A percentile compares a stretch with the other conserved stretches of the same genome.
Conservation (phyloP, 345 rosid species). For the Camelina neglecta region DNA sequence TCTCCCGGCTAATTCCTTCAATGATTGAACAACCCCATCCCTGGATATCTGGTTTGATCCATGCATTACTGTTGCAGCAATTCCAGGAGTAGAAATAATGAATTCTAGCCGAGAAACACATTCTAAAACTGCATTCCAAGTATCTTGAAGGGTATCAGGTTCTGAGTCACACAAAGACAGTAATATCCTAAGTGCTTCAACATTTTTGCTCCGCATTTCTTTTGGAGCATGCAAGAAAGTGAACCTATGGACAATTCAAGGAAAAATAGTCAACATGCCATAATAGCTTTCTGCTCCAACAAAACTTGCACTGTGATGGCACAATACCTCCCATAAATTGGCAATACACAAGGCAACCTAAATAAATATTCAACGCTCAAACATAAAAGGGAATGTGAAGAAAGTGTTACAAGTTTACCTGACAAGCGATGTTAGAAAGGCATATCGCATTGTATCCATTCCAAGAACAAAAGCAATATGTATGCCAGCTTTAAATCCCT, state of each 20-base stretch:
- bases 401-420: conserved; percentile 55
- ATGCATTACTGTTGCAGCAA: conserved; percentile 93
- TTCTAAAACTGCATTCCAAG: conserved; percentile 99
- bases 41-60: conserved; percentile 98
- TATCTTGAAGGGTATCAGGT: conserved; percentile 84
- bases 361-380: conserved; percentile 13
- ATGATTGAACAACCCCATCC: conserved; percentile 91
- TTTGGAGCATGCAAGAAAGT: conserved; percentile 99
- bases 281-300: conserved; percentile 23
- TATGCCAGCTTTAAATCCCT: conserved; percentile 98
- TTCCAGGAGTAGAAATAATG: conserved; percentile 84
- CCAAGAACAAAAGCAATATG: conserved; percentile 88
- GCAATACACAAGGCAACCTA: conserved; percentile 26
- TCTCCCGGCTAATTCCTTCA: conserved; percentile 90
- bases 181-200: conserved; percentile 90
- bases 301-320: conserved; percentile 16
- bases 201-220: conserved; percentile 96
- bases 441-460: conserved; percentile 99
- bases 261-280: conserved; percentile 34
- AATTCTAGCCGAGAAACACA: conserved; percentile 98
- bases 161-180: conserved; percentile 77
- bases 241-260: conserved; percentile 60
- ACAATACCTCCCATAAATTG: conserved; percentile 6
- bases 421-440: conserved; percentile 94
- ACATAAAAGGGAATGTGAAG: conserved; percentile 15